Conservation (phyloP, 768 basidiomycete species). For the Suillus spraguei region DNA sequence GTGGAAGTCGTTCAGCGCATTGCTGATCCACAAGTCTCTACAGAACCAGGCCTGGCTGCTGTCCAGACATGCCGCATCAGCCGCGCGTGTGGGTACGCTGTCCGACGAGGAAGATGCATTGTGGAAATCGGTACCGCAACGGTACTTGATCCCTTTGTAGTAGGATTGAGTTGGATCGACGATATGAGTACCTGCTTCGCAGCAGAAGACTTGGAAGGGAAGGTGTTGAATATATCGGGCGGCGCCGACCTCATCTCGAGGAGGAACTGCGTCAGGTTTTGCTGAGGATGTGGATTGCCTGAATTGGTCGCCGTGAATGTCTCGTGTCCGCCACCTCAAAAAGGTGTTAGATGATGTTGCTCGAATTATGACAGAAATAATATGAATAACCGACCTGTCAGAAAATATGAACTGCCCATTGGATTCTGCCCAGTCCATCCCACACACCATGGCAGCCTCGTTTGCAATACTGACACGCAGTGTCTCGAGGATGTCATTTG, state of each 20-base stretch:
- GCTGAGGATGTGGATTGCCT: constrained; percentile 94
- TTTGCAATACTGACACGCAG: constrained; percentile 89
- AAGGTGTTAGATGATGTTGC: constrained; percentile 2
- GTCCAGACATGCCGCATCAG: constrained; percentile 90
- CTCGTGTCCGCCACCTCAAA: constrained; percentile 91
- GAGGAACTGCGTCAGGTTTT: constrained; percentile 88
- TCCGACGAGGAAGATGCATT: constrained; percentile 72
- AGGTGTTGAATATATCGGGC: constrained; percentile 87
- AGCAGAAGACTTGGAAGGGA: constrained; percentile 99
- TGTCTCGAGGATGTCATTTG: constrained; percentile 96
- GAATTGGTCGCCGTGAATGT: constrained; percentile 98
- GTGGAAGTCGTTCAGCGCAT: constrained; percentile 75
- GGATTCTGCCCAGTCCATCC: constrained; percentile 99
- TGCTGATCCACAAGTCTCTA: constrained; percentile 92
- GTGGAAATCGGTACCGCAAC: constrained; percentile 78
- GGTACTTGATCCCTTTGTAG: constrained; percentile 87
- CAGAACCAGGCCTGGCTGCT: constrained; percentile 99
- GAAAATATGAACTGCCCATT: constrained; percentile 98
- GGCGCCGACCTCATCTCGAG: constrained; percentile 82
- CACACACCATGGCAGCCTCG: constrained; percentile 97
- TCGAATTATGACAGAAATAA: constrained; percentile 8
- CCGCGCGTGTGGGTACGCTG: constrained; percentile 54
- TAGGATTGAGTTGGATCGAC: constrained; percentile 96
- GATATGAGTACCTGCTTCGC: constrained; percentile 96
- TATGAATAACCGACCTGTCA: constrained; percentile 65